Evolutionary conservation across 805 yeast genomes (phyloP).

Genomic region (Nakazawaea molendinolei): DNA sequence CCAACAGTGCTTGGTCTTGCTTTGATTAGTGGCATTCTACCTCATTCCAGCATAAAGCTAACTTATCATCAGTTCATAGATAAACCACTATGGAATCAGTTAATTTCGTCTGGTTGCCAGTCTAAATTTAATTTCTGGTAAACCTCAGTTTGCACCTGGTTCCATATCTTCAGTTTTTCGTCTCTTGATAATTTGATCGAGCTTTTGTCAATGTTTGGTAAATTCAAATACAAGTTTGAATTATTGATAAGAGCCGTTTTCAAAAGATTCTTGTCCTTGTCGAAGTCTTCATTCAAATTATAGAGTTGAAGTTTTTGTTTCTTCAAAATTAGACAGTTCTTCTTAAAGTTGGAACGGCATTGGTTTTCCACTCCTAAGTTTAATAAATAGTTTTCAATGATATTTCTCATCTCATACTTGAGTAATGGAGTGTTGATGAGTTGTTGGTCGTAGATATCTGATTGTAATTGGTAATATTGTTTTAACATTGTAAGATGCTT

Average conservation of each 20-base stretch:
- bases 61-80: not conserved
- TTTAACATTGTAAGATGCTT: constrained; percentile 31
- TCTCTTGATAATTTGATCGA: constrained; percentile 36
- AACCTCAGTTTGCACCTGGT: constrained; percentile 52
- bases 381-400: constrained; percentile 61
- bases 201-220: constrained; percentile 16
- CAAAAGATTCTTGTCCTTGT: constrained; percentile 24
- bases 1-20: too few relatives aligned
- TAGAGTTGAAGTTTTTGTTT: constrained; percentile 28
- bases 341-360: constrained; percentile 58
- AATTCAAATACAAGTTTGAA: constrained; percentile 15
- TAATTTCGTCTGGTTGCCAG: constrained; percentile 44
- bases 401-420: constrained; percentile 59
- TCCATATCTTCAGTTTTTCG: constrained; percentile 57
- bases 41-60: too few relatives aligned
- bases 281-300: constrained; percentile 14
- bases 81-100: not conserved
- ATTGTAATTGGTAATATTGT: constrained; percentile 18
- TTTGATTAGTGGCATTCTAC: too few relatives aligned
- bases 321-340: constrained; percentile 40
- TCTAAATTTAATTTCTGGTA: constrained; percentile 53
- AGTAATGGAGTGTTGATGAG: constrained; percentile 20
- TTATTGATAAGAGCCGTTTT: constrained; percentile 26
- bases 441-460: constrained; percentile 7
- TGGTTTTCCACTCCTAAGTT: constrained; percentile 67